Percentiles rank a stretch among this genome's conserved stretches.
These are phyloP conservation scores for Chiua sp. DNA, from an alignment of 1,284 basidiomycete species.

Conservation along the genomic window DNA sequence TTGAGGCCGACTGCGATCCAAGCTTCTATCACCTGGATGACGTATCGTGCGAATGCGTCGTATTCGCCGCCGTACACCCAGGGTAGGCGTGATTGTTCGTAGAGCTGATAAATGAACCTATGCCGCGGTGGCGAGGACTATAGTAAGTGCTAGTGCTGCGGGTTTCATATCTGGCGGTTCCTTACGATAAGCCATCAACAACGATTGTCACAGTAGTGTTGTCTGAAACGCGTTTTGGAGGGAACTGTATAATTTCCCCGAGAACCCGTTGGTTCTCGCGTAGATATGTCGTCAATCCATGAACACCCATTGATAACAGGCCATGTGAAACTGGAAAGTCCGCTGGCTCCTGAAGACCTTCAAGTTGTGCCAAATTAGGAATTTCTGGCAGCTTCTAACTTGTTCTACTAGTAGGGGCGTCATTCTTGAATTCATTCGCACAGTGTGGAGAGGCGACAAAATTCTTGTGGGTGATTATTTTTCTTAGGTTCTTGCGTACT, in stretches of 20 bases:
- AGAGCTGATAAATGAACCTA: constrained; percentile 82
- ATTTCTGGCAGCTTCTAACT: no score
- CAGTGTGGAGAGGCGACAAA: no score
- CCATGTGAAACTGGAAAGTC: no score
- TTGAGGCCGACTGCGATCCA: constrained; percentile 79
- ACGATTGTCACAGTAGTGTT: constrained; percentile 52
- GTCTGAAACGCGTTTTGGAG: constrained; percentile 11
- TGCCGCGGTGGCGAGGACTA: background rate
- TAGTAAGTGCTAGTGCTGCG: constrained; percentile 1
- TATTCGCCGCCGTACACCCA: constrained; percentile 93
- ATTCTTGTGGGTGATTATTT: background rate
- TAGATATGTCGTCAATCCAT: constrained; percentile 81
- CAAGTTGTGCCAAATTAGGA: no score
- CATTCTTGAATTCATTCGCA: no score
- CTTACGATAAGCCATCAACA: constrained; percentile 91
- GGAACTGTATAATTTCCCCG: constrained; percentile 54
- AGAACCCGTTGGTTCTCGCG: constrained; percentile 72
- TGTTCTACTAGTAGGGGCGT: no score
- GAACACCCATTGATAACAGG: constrained; percentile 67
- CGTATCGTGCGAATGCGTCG: constrained; percentile 56
- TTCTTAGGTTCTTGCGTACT: background rate
- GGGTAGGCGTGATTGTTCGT: constrained; percentile 66
- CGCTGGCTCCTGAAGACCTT: no score
- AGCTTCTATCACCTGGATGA: constrained; percentile 60
- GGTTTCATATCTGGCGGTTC: constrained; percentile 23